Conservation (phyloP, 768 basidiomycete species). For the Cyclocybe cylindracea region DNA sequence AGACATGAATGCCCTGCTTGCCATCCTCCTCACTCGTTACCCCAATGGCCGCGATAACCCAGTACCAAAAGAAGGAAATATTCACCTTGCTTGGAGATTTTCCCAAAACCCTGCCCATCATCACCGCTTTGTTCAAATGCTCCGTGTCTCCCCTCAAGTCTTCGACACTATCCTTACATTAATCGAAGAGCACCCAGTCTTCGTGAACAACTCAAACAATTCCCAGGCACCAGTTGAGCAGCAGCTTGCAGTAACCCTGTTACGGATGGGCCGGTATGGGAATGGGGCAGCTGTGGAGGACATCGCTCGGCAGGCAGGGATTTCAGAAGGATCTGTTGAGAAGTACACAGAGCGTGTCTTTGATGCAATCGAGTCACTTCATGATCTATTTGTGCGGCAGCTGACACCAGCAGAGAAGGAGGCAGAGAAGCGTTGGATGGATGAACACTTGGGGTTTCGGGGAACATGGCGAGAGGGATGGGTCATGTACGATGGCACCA, state of each 20-base stretch:
- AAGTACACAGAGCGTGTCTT: constrained; percentile 28
- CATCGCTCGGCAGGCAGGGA: constrained; percentile 25
- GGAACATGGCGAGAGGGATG: constrained; percentile 36
- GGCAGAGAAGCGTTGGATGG: constrained; percentile 35
- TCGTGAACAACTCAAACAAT: constrained; percentile 6
- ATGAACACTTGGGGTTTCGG: constrained; percentile 27
- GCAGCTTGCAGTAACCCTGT: constrained; percentile 24
- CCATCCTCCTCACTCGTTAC: too few species aligned
- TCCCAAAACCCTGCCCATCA: too few species aligned
- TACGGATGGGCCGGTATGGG: constrained; percentile 38
- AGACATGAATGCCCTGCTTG: too few species aligned
- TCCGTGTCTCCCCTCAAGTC: not conserved
- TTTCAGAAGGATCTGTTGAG: constrained; percentile 28
- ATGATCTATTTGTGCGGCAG: constrained; percentile 28
- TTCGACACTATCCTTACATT: not conserved
- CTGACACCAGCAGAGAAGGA: constrained; percentile 33
- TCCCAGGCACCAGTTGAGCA: constrained; percentile 7
- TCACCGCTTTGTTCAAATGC: not conserved
- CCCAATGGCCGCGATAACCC: too few species aligned
- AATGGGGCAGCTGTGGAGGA: constrained; percentile 33
- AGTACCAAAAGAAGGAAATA: too few species aligned
- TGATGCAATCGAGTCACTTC: constrained; percentile 28
- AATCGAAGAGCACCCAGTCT: constrained; percentile 6
- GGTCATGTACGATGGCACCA: constrained; percentile 37
- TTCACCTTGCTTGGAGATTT: too few species aligned